A percentile compares a stretch with the other conserved stretches of the same genome.
Evolutionary conservation across 345 rosid species (phyloP).

Genomic region (Alliaria petiolata): DNA sequence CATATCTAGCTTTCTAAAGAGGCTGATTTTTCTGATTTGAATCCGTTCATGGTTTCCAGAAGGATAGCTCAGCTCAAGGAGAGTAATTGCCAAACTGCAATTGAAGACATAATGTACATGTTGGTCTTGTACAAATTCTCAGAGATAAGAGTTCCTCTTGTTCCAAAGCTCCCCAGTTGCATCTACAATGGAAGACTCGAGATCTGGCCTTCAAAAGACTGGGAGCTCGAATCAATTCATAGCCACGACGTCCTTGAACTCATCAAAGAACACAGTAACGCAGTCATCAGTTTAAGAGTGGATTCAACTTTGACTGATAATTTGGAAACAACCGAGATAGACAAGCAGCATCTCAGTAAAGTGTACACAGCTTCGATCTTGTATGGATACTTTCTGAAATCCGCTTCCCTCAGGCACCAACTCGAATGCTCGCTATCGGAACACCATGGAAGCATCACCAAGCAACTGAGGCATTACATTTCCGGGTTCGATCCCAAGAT

Average conservation of each 20-base stretch:
- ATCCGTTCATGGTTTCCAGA: conserved; percentile 31
- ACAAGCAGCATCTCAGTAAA: conserved; percentile 42
- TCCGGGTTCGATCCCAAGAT: conserved; percentile 67
- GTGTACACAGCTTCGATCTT: conserved; percentile 66
- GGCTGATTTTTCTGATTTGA: too few species aligned
- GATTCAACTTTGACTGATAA: conserved; percentile 60
- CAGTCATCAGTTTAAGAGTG: conserved; percentile 65
- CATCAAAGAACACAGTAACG: conserved; percentile 64
- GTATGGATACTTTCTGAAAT: conserved; percentile 83
- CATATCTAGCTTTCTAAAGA: too few species aligned
- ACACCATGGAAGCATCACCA: conserved; percentile 10
- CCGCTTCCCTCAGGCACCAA: conserved; percentile 61
- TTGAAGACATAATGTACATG: conserved; percentile 86
- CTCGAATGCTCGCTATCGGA: conserved; percentile 51
- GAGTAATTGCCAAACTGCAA: conserved; percentile 48
- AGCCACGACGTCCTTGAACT: conserved; percentile 58
- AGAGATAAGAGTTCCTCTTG: conserved; percentile 74
- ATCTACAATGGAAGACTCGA: conserved; percentile 75
- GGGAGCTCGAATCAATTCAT: conserved; percentile 84
- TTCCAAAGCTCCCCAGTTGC: conserved; percentile 82
- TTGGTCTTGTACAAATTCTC: conserved; percentile 73
- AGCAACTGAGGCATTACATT: conserved; percentile 50
- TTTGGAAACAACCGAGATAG: conserved; percentile 67
- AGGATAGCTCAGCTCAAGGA: conserved; percentile 78
- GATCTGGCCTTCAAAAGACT: conserved; percentile 75